Conservation (phyloP, 2,329 filamentous ascomycete genomes). For the Alternaria ventricosa region DNA sequence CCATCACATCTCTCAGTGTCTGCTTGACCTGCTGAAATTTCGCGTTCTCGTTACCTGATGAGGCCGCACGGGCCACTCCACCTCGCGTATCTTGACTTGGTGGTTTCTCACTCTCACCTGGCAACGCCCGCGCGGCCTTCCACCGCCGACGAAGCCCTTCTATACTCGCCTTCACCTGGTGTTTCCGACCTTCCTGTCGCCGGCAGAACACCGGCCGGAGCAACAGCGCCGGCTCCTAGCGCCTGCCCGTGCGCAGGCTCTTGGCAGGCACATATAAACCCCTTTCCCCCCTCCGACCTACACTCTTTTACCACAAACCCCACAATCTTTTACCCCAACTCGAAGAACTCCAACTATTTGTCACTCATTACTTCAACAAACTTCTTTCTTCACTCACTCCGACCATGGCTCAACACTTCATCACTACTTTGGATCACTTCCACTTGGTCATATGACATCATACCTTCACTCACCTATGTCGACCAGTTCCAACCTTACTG, state of each 20-base stretch:
- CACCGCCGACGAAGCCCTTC: slow-evolving; percentile 5
- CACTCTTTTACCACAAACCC: not conserved
- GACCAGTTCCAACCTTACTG: slow-evolving; percentile 2
- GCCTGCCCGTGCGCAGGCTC: not conserved
- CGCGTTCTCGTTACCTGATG: not conserved
- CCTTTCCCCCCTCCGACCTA: not conserved
- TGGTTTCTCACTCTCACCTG: slow-evolving; percentile 3
- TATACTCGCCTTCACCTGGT: slow-evolving; percentile 1
- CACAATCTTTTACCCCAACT: not conserved
- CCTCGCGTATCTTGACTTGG: not conserved
- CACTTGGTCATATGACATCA: slow-evolving; percentile 8
- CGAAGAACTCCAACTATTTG: not conserved
- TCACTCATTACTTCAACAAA: not conserved
- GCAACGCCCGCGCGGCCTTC: not conserved
- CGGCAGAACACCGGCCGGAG: slow-evolving; percentile 8
- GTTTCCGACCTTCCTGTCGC: slow-evolving; percentile 8
- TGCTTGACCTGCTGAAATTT: not conserved
- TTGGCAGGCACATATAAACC: slow-evolving; percentile 8
- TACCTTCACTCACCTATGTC: slow-evolving; percentile 1
- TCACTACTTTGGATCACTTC: slow-evolving; percentile 6
- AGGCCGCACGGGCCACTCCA: slow-evolving; percentile 14
- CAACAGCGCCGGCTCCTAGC: not conserved
- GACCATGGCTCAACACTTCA: slow-evolving; percentile 8
- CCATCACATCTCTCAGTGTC: not conserved
- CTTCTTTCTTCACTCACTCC: not conserved